Evolutionary conservation across 1,284 basidiomycete species (phyloP).

Genomic region (Anthracocystis walkeri): DNA sequence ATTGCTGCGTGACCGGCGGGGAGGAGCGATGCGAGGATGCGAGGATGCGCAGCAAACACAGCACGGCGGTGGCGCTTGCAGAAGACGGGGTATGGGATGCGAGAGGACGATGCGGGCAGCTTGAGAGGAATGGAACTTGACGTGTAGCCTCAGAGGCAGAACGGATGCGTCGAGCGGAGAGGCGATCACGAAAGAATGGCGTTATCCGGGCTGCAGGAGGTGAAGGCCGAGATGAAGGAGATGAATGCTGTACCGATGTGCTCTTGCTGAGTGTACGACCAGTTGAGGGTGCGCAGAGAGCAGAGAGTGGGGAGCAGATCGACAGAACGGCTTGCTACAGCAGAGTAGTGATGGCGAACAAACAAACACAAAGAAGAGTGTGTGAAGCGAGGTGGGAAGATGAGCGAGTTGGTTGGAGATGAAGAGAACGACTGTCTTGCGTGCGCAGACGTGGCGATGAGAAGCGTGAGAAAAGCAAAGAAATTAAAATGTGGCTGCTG

Average conservation of each 20-base stretch:
- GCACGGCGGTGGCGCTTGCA: conserved; percentile 2
- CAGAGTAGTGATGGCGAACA: conserved; percentile 8
- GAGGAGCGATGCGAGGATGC: not conserved
- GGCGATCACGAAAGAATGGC: conserved; percentile 42
- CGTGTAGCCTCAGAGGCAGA: not conserved
- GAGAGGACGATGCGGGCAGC: conserved; percentile 3
- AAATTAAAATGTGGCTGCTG: not conserved
- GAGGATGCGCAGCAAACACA: conserved; percentile 13
- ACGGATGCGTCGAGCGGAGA: conserved; percentile 16
- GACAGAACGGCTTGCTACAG: conserved; percentile 5
- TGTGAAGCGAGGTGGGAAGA: not conserved
- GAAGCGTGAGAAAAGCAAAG: too few species aligned
- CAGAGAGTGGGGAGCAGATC: not conserved
- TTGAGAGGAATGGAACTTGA: not conserved
- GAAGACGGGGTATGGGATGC: not conserved
- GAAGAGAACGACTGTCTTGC: not conserved
- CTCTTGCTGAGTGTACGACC: conserved; percentile 7
- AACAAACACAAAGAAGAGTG: not conserved
- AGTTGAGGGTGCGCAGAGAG: conserved; percentile 14
- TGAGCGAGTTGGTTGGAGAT: not conserved
- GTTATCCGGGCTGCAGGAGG: conserved; percentile 33
- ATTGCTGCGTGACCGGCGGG: conserved; percentile 17
- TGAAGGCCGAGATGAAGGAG: not conserved
- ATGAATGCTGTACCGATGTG: conserved; percentile 5
- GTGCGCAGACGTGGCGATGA: not conserved